phyloP scores from a whole-genome alignment of 306 rosid species.

The Mimosa bimucronata region DNA sequence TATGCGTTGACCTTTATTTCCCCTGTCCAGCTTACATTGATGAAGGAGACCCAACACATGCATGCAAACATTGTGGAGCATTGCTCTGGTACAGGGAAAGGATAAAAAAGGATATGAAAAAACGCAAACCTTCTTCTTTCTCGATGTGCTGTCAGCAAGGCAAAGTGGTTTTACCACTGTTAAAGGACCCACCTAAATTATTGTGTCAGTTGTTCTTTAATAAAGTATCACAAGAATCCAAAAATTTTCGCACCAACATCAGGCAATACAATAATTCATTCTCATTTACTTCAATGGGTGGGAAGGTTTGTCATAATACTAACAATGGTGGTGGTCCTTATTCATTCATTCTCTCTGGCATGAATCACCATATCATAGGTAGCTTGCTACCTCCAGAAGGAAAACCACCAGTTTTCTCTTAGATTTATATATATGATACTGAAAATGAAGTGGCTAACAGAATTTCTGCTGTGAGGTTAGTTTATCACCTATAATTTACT shows the following conservation, averaged over 20 bases:
- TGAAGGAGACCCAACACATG: no score
- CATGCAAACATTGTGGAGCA: no score
- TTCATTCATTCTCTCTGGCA: accelerated
- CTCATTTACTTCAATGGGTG: neutral
- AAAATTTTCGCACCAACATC: neutral
- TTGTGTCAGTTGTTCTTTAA: no score
- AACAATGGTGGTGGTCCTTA: neutral
- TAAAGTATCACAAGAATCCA: neutral
- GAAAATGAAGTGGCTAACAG: neutral
- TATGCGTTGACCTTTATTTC: no score
- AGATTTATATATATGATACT: neutral
- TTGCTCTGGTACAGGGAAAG: no score
- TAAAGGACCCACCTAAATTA: no score
- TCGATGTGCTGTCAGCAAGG: no score
- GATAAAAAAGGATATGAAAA: no score
- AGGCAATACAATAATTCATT: neutral
- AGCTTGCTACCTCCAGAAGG: neutral
- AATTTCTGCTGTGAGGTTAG: neutral
- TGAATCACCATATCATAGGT: neutral
- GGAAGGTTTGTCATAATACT: neutral
- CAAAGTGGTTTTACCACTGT: no score
- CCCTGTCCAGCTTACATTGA: no score
- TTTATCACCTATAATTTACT: neutral
- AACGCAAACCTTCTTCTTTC: no score
- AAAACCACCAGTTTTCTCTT: neutral